Base-by-base conservation (phyloP, 257 asterid genomes). In the Buddleja alternifolia region DNA sequence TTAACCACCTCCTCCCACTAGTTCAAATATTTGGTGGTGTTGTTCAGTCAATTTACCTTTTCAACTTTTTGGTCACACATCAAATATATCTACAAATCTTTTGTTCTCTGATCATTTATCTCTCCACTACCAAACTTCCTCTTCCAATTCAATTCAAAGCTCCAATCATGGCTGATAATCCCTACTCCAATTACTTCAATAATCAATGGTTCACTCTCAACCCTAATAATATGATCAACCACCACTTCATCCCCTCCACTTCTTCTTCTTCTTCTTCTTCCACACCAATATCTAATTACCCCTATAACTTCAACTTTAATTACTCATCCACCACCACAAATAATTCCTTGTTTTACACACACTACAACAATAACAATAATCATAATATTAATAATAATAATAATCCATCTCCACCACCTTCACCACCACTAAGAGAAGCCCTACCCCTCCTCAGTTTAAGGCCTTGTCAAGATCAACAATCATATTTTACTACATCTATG, bases 401-500 rank as follows among this genome's bases (percentile, higher is more conserved):
- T 48, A 23, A 52, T 1, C 14, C 59, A 39, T 46, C 75, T 15
- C 17, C 88, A 23, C 89, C 96, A 1, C 81, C 88, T 45, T 88
- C 96, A n/a, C 94, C 94, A 3, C 96, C 96, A 1, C 64, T 72
- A 8, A 86, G 65, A 66, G 90, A 89, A 80, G 87, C 92, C 37
- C 81, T 89, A n/a, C 96, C 94, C 10, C 88, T 89, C 60, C 80
- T 89, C 41, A 73, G 83, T 42, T 63, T 76, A 20, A 76, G 82
- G 67, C 78, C 75, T 20, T 36, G 44, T 5, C 42, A 51, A 0
- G 57, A 65, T 37, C 78, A 54, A 25, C 65, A 60, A 14, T 69
- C 76, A 4, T 54, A 73, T 8, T 42, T 44, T 65, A 34, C 34
- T 34, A 36, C 54, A 14, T 61, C 69, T 41, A 83, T 81, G 88